Evolutionary conservation across 495 filamentous ascomycete genomes (phyloP), one percentile per base, ranked within the genome.

Genomic region (Collariella sp.): DNA sequence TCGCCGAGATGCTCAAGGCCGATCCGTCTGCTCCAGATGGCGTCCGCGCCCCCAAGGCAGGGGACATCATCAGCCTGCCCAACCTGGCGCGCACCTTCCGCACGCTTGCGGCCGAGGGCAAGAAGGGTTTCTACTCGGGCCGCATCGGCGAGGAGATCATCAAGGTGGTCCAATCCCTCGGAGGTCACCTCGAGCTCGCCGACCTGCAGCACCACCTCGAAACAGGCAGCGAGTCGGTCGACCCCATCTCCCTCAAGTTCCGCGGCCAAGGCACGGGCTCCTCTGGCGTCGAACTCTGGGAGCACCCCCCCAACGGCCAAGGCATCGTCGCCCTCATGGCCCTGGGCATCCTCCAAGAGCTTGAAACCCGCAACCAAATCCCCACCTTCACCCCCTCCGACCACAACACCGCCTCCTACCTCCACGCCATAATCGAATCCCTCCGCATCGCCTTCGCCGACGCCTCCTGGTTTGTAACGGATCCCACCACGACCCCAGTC

Each of bases 281-380:
- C 9, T 22, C 49, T 22, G 62, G 66, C 34, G 39, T 96, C 18
- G 83, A 93, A 60, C 66, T 98, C 2, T 97, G 91, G 91, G 93
- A 98, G 59, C 91, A 96, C 69, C 89, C 93, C 36, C 93, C 93
- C n/a, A 97, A 96, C 70, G 91, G 94, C 0, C 93, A 98, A 68
- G 93, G 93, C 11, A 86, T 98, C 56, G 89, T 97, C 0, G 94
- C 93, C 5, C 76, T 97, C 36, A 94, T 97, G 82, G 85, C 93
- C 1, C 75, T 98, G 0, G 93, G 94, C 2, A 91, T 97, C 56
- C 73, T 98, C 41, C 83, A 95, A 62, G 80, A 87, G 60, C 78
- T 98, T 5, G 88, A 95, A 69, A 76, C 78, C n/a, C 67, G 67
- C 10, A 82, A 82, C 36, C 80, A 81, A 54, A 87, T 95, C 62